A percentile compares a stretch with the other conserved stretches of the same genome.
phyloP scores from a whole-genome alignment of 768 basidiomycete species.

The Macrolepiota albuminosa region DNA sequence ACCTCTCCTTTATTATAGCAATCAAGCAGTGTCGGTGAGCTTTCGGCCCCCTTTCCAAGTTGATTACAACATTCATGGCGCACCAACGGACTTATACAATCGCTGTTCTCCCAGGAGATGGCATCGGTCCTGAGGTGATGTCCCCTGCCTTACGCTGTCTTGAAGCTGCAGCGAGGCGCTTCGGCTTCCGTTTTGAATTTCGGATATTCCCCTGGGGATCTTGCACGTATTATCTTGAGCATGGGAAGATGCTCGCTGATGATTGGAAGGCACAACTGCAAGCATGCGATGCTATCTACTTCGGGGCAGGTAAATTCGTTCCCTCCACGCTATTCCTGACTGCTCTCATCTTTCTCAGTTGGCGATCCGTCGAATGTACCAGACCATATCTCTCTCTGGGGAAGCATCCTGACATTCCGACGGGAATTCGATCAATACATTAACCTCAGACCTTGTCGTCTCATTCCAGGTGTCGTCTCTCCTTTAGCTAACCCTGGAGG shows the following conservation, averaged over 20 bases:
- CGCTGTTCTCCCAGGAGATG: constrained; percentile 49
- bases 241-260: constrained; percentile 43
- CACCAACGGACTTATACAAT: constrained; percentile 30
- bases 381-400: constrained; percentile 57
- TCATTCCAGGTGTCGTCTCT: constrained; percentile 42
- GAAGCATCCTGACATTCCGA: constrained; percentile 44
- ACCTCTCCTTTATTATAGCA: not conserved
- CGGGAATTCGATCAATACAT: constrained; percentile 49
- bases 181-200: constrained; percentile 42
- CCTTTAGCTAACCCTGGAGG: constrained; percentile 39
- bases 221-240: constrained; percentile 39
- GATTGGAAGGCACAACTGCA: constrained; percentile 35
- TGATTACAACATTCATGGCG: constrained; percentile 6
- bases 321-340: not conserved
- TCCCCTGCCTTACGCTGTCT: constrained; percentile 43
- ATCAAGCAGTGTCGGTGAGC: not conserved
- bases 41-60: not conserved
- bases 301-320: constrained; percentile 35
- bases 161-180: constrained; percentile 35
- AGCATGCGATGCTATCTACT: constrained; percentile 42
- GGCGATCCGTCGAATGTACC: constrained; percentile 45
- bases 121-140: constrained; percentile 50
- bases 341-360: constrained; percentile 22
- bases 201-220: constrained; percentile 44
- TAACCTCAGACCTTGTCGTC: constrained; percentile 37